A percentile compares a stretch with the other conserved stretches of the same genome.
Conservation (phyloP, 1,284 basidiomycete species). For the Sanghuangporus weigelae region DNA sequence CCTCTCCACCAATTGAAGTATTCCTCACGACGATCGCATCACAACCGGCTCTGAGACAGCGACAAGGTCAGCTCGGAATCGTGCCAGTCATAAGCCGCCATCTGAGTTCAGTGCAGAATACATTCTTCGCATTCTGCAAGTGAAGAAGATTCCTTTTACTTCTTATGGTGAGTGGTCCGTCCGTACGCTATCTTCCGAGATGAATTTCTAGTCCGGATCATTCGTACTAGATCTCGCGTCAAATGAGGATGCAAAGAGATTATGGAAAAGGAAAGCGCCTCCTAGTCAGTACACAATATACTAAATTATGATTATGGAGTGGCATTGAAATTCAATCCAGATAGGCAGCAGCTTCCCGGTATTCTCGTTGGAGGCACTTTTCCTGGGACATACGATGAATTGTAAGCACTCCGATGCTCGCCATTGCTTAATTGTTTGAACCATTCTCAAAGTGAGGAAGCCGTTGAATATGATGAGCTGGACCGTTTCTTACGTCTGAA, state of each 20-base stretch:
- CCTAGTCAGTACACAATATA: constrained; percentile 37
- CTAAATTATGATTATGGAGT: not conserved
- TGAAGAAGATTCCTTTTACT: constrained; percentile 74
- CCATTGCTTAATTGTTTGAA: constrained; percentile 6
- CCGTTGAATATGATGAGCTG: constrained; percentile 70
- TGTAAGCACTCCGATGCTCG: constrained; percentile 19
- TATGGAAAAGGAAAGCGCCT: constrained; percentile 77
- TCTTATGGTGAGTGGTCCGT: constrained; percentile 39
- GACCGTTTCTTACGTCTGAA: constrained; percentile 65
- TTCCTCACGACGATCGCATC: constrained; percentile 84
- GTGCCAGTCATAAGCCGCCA: not conserved
- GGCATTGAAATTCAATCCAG: constrained; percentile 30
- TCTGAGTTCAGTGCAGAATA: constrained; percentile 43
- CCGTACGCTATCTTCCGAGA: not conserved
- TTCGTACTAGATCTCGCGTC: constrained; percentile 61
- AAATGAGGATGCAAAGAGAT: constrained; percentile 69
- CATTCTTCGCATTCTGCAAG: constrained; percentile 68
- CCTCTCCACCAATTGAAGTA: constrained; percentile 70
- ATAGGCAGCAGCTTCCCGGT: constrained; percentile 75
- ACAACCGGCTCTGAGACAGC: constrained; percentile 65
- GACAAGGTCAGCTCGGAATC: constrained; percentile 50
- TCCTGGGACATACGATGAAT: constrained; percentile 40
- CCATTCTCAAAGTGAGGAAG: constrained; percentile 56
- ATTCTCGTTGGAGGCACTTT: constrained; percentile 70
- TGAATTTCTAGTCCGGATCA: too few relatives aligned